Percentiles rank a stretch among this genome's conserved stretches.
Conservation (phyloP, 1,284 basidiomycete genomes). For the Ceratobasidium sp. region DNA sequence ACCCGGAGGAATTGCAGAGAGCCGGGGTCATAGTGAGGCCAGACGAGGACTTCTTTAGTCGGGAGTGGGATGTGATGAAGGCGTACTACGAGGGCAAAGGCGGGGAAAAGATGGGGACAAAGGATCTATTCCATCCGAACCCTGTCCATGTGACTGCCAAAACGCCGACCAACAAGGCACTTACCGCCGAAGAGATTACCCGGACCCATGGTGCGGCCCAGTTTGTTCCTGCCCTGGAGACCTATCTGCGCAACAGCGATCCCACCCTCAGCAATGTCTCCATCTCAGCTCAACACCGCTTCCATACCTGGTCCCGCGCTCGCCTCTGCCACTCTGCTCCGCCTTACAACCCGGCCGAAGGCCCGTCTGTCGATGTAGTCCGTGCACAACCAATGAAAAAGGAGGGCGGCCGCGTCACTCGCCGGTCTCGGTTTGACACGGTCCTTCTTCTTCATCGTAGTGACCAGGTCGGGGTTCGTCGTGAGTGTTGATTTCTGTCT, state of each 20-base stretch:
- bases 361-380: background rate
- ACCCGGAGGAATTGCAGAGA: background rate
- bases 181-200: background rate
- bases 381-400: background rate
- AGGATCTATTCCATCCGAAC: background rate
- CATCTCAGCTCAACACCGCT: background rate
- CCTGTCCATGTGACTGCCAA: background rate
- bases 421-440: background rate
- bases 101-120: background rate
- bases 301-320: background rate
- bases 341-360: constrained; percentile 16
- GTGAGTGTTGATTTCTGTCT: background rate
- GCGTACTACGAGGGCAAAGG: background rate
- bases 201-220: background rate
- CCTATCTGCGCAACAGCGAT: background rate
- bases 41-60: background rate
- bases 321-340: constrained; percentile 3
- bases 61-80: background rate
- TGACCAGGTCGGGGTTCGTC: background rate
- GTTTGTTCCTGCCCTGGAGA: background rate
- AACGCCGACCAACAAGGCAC: background rate
- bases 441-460: background rate
- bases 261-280: background rate
- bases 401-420: background rate
- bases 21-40: background rate